Percentiles rank a stretch among this genome's conserved stretches.
These are phyloP conservation scores for Evernia prunastri DNA, from an alignment of 495 filamentous ascomycete species.

Conservation along the genomic window DNA sequence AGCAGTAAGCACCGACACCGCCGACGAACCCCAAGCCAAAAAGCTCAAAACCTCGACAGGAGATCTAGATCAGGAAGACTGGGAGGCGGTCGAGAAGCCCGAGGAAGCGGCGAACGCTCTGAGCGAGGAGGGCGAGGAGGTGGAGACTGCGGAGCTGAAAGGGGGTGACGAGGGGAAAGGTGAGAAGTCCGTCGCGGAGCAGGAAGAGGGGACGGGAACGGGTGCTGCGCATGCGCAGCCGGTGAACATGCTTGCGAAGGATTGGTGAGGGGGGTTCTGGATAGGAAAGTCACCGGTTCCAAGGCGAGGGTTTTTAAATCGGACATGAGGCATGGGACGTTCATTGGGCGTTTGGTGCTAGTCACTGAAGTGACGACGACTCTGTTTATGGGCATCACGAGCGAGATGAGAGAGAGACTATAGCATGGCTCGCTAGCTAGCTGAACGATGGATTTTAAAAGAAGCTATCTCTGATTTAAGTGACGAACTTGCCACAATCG, in stretches of 20 bases:
- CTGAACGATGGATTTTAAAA: background rate
- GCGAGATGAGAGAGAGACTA: background rate
- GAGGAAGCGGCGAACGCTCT: slow-evolving; percentile 5
- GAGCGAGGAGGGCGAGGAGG: slow-evolving; percentile 20
- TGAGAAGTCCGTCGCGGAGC: slow-evolving; percentile 8
- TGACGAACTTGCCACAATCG: background rate
- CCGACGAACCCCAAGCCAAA: slow-evolving; percentile 30
- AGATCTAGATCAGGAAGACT: slow-evolving; percentile 32
- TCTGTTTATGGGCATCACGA: background rate
- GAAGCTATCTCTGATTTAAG: too few species aligned
- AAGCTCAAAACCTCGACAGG: slow-evolving; percentile 28
- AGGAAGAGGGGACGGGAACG: background rate
- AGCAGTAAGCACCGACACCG: slow-evolving; percentile 24
- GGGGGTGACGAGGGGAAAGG: slow-evolving; percentile 21
- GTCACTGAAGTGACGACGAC: too few species aligned
- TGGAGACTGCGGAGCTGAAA: slow-evolving; percentile 8
- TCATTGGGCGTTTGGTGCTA: background rate
- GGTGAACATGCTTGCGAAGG: slow-evolving; percentile 13
- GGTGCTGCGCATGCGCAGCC: background rate
- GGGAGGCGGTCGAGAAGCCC: slow-evolving; percentile 36
- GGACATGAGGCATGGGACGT: background rate
- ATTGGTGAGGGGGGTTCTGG: slow-evolving; percentile 12
- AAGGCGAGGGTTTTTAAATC: too few species aligned
- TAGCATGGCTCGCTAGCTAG: too few species aligned
- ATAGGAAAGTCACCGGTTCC: too few species aligned